phyloP scores from a whole-genome alignment of 257 asterid species.

The Eustoma russellianum region DNA sequence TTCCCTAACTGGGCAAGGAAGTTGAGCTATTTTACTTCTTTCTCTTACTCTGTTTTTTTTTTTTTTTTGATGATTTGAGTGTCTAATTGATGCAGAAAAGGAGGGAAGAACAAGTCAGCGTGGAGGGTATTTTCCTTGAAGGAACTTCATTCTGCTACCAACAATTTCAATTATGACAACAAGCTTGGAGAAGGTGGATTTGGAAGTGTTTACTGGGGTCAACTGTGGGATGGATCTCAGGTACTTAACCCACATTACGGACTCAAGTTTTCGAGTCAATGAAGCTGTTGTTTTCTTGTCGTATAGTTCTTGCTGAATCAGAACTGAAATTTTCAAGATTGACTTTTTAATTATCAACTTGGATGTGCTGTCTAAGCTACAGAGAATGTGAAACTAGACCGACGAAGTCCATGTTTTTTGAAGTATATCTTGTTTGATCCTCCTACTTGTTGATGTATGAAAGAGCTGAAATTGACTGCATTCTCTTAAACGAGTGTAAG shows the following conservation, averaged over 20 bases:
- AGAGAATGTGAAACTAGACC: no score
- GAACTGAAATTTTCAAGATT: not conserved
- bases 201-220: conserved; percentile 99
- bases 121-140: conserved; percentile 94
- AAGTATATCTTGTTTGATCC: no score
- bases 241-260: conserved; percentile 26
- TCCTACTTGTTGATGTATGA: no score
- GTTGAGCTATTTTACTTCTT: not conserved
- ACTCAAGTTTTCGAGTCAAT: not conserved
- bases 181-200: conserved; percentile 99
- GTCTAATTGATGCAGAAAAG: conserved; percentile 13
- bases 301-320: not conserved
- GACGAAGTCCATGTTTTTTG: no score
- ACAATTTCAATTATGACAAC: conserved; percentile 92
- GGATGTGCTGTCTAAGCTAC: no score
- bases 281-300: not conserved
- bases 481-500: no score
- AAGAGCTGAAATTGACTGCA: no score
- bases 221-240: conserved; percentile 98
- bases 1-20: not conserved
- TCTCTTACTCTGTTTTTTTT: not conserved
- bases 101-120: conserved; percentile 29
- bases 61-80: conserved; percentile 8
- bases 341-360: not conserved
- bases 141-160: conserved; percentile 90